Conservation (phyloP, 148 eudicot genomes). For the Spergularia bocconei region DNA sequence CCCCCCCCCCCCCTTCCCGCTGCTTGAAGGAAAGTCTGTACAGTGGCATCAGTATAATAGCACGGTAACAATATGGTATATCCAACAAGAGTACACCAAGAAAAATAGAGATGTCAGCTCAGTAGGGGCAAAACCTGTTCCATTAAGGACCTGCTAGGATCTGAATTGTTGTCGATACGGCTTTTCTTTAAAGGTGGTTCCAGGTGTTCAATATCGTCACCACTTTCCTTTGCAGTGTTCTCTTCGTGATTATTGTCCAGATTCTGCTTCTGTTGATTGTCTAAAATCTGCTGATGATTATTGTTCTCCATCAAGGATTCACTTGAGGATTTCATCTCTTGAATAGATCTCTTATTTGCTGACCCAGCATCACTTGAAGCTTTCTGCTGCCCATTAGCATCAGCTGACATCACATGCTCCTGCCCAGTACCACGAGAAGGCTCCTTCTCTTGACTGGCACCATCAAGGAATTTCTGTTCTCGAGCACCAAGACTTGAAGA, state of each 20-base stretch:
- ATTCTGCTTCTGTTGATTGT: conserved; percentile 7
- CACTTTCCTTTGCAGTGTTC: conserved; percentile 36
- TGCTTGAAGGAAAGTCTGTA: too few relatives aligned
- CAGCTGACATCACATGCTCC: neutral
- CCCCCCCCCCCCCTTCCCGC: too few relatives aligned
- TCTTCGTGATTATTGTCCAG: conserved; percentile 15
- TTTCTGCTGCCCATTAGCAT: conserved; percentile 9
- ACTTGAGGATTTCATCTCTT: conserved; percentile 25
- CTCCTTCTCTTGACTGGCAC: conserved; percentile 15
- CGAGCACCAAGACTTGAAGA: neutral
- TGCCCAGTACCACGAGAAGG: neutral
- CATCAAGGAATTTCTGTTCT: neutral
- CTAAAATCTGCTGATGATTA: conserved; percentile 12
- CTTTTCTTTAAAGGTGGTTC: conserved; percentile 60
- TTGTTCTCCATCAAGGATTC: conserved; percentile 30
- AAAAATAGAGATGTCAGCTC: neutral
- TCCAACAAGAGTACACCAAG: neutral
- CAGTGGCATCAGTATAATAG: neutral
- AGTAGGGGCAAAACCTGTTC: conserved; percentile 54
- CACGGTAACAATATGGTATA: neutral
- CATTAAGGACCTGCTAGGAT: conserved; percentile 64
- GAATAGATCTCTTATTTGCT: too few relatives aligned
- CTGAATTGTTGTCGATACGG: conserved; percentile 36
- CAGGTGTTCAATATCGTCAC: conserved; percentile 41
- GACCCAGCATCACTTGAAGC: conserved; percentile 25